Conservation (phyloP, 257 asterid genomes). For the Solanum ossicruentum region DNA sequence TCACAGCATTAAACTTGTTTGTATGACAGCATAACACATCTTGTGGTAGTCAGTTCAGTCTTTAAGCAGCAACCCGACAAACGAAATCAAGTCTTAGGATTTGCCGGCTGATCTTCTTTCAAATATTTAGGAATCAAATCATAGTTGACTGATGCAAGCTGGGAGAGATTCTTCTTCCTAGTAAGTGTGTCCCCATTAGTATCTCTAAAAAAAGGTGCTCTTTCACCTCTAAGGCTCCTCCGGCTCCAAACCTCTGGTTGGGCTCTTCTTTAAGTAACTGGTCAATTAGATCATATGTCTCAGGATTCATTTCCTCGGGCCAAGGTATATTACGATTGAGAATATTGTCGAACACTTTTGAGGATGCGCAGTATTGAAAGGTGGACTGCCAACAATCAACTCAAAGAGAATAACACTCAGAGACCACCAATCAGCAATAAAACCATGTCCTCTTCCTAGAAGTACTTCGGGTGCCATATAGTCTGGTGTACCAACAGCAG, state of each 20-base stretch:
- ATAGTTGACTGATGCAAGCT: too few relatives aligned
- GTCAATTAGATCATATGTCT: constrained; percentile 78
- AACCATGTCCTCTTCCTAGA: constrained; percentile 97
- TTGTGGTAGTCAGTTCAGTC: neutral
- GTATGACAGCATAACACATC: neutral
- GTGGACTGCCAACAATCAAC: too few relatives aligned
- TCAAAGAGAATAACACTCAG: too few relatives aligned
- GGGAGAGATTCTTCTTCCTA: constrained; percentile 92
- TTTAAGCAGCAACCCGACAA: neutral
- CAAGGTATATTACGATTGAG: constrained; percentile 94
- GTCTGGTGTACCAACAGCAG: constrained; percentile 99
- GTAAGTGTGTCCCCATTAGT: constrained; percentile 97
- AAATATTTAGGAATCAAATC: constrained; percentile 63
- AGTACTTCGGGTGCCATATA: constrained; percentile 99
- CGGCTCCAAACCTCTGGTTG: constrained; percentile 86
- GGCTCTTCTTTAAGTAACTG: constrained; percentile 94
- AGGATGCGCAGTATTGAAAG: neutral
- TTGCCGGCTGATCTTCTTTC: constrained; percentile 62
- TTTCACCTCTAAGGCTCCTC: constrained; percentile 95
- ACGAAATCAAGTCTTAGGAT: constrained; percentile 6
- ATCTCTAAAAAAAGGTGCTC: constrained; percentile 79
- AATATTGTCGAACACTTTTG: constrained; percentile 89
- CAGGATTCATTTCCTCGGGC: constrained; percentile 93
- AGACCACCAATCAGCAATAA: too few relatives aligned
- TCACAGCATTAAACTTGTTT: neutral